Conservation (phyloP, 495 filamentous ascomycete genomes). For the Cairneyella variabilis region DNA sequence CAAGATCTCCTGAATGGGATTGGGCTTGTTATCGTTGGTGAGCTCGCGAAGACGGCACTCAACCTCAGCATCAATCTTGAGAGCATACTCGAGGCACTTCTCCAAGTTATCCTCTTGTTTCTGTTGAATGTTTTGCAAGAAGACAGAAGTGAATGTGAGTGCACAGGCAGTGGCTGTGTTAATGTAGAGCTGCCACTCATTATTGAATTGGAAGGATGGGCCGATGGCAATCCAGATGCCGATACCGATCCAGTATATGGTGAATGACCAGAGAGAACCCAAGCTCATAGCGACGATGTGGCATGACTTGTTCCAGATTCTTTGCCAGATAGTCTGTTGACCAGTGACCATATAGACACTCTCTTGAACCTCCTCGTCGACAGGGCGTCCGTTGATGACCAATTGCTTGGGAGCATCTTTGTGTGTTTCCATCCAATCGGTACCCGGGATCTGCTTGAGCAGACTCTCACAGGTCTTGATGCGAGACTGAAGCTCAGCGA, state of each 20-base stretch:
- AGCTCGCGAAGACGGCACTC: slow-evolving; percentile 31
- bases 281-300: slow-evolving; percentile 24
- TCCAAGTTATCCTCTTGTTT: slow-evolving; percentile 31
- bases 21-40: slow-evolving; percentile 25
- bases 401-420: slow-evolving; percentile 15
- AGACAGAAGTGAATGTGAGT: slow-evolving; percentile 35
- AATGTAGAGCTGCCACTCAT: slow-evolving; percentile 38
- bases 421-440: slow-evolving; percentile 19
- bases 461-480: slow-evolving; percentile 30
- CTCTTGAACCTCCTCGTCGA: slow-evolving; percentile 16
- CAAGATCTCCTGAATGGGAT: slow-evolving; percentile 24
- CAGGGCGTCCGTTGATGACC: slow-evolving; percentile 5
- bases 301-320: slow-evolving; percentile 17
- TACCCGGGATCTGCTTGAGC: slow-evolving; percentile 23
- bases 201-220: slow-evolving; percentile 24
- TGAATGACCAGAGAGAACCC: slow-evolving; percentile 27
- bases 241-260: slow-evolving; percentile 36
- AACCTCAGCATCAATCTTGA: slow-evolving; percentile 32
- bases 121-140: slow-evolving; percentile 37
- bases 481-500: slow-evolving; percentile 32
- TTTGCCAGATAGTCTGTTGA: slow-evolving; percentile 17
- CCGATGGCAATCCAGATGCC: slow-evolving; percentile 36
- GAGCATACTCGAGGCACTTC: slow-evolving; percentile 31
- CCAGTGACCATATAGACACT: slow-evolving; percentile 15
- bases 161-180: slow-evolving; percentile 36